Evolutionary conservation across 352 stramenopile genomes (phyloP), one percentile per base, ranked within the genome.

Genomic region (Peronospora belbahrii): DNA sequence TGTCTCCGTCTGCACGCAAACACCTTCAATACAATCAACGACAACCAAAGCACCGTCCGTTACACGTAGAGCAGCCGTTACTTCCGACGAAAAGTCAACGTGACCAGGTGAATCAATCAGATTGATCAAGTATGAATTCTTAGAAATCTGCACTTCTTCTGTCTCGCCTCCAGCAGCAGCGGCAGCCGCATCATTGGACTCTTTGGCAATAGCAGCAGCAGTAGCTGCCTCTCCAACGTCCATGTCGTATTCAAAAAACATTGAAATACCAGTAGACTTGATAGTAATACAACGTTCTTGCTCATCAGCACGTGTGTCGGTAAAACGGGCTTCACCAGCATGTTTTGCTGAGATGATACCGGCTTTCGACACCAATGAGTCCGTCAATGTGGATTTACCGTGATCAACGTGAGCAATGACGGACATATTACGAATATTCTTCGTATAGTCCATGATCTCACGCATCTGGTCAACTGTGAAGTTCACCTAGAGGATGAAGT

Each of bases 221-320:
- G 68, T 83, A 34, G 88, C 87, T 37, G 74, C 47, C 67, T 98
- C 92, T 69, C 83, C 86, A 14, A 69, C 84, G 70, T 97, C 90
- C 67, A 97, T 95, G 65, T 98, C 94, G 86, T 99, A 99, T 85
- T 99, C 95, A 67, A 99, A 99, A 83, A 98, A 99, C 95, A 99
- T 97, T 37, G 95, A 98, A 69, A 99, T 99, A 85, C 95, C 97
- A 39, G 96, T 99, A 33, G 96, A 99, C 84, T 99, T 99, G 79
- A 99, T 99, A 52, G 97, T 99, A 72, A 99, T 98, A 82, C 96
- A 93, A 74, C 97, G 95, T 64, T 99, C 96, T 67, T 98, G 95
- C 80, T 99, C 97, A 74, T 99, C 97, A n/a, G 88, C 88, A 65
- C 95, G 91, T n/a, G 95, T 99, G 78, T 99, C 97, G 30, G 94